A percentile compares a stretch with the other conserved stretches of the same genome.
phyloP scores from a whole-genome alignment of 192 early-diverging fungal species.

The Entomortierella lignicola region DNA sequence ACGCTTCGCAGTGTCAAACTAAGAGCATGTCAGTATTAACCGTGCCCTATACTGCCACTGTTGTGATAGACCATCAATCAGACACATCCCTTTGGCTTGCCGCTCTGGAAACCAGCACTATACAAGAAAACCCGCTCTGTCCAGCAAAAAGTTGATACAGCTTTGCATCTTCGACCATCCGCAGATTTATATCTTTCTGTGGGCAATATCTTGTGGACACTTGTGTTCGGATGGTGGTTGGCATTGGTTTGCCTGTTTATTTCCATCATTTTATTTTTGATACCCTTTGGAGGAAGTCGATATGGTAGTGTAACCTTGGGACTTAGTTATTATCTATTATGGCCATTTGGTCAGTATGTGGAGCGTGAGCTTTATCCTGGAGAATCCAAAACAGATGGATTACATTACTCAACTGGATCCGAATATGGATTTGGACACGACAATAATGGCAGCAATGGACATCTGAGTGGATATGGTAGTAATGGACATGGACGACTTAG shows the following conservation, averaged over 20 bases:
- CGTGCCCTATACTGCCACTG: not conserved
- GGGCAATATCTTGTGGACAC: slow-evolving; percentile 89
- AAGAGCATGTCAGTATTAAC: too few species aligned
- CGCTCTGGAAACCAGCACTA: slow-evolving; percentile 97
- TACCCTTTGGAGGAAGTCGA: slow-evolving; percentile 64
- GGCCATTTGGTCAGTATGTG: slow-evolving; percentile 97
- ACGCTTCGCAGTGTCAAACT: too few species aligned
- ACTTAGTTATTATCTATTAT: slow-evolving; percentile 88
- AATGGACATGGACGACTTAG: slow-evolving; percentile 35
- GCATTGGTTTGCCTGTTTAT: slow-evolving; percentile 70
- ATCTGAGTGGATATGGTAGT: slow-evolving; percentile 2
- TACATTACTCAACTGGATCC: slow-evolving; percentile 8
- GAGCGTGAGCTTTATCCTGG: slow-evolving; percentile 62
- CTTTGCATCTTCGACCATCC: slow-evolving; percentile 80
- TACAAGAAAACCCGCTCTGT: slow-evolving; percentile 95
- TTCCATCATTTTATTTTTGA: slow-evolving; percentile 67
- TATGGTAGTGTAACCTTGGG: slow-evolving; percentile 79
- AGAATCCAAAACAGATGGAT: slow-evolving; percentile 13
- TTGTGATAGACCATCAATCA: slow-evolving; percentile 85
- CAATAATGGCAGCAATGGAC: slow-evolving; percentile 2
- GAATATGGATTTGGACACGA: not conserved
- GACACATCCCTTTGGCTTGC: slow-evolving; percentile 92
- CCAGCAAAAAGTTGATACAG: slow-evolving; percentile 80
- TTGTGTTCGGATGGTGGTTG: slow-evolving; percentile 94
- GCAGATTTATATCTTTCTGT: slow-evolving; percentile 78